These are phyloP conservation scores for Lumnitzera littorea DNA, from an alignment of 345 rosid species.

Conservation along the genomic window DNA sequence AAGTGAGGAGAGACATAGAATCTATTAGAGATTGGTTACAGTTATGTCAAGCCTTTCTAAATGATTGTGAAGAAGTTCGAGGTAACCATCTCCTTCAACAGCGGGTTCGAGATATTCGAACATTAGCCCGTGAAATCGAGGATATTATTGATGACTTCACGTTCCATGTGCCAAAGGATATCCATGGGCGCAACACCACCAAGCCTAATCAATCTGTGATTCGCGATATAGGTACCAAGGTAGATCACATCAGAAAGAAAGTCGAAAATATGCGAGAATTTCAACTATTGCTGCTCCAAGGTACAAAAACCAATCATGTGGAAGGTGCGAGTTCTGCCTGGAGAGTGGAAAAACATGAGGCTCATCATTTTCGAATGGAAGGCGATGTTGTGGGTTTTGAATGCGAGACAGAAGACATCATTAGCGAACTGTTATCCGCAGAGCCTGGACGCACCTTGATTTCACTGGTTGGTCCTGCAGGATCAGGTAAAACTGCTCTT, in stretches of 20 bases:
- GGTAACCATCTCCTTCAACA: constrained; percentile 4
- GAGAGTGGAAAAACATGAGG: neutral
- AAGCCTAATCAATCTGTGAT: neutral
- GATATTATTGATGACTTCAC: constrained; percentile 17
- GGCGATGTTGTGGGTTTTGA: constrained; percentile 7
- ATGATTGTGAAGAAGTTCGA: neutral
- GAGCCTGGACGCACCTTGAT: neutral
- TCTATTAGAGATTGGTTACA: neutral
- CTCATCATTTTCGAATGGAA: neutral
- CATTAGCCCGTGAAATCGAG: constrained; percentile 14
- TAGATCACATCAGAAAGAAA: neutral
- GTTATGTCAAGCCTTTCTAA: constrained; percentile 1
- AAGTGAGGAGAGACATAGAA: neutral
- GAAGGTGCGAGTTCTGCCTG: constrained; percentile 6
- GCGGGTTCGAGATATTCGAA: constrained; percentile 21
- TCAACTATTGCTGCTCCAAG: neutral
- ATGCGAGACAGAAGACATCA: neutral
- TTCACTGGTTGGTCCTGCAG: constrained; percentile 10
- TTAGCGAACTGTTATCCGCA: constrained; percentile 5
- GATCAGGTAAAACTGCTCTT: constrained; percentile 16
- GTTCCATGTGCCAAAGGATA: neutral
- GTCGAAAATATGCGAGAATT: neutral
- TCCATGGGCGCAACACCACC: neutral
- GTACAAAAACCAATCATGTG: neutral
- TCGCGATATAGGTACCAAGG: neutral